These are phyloP conservation scores for Conringia planisiliqua DNA, from an alignment of 345 rosid species.

Conservation along the genomic window DNA sequence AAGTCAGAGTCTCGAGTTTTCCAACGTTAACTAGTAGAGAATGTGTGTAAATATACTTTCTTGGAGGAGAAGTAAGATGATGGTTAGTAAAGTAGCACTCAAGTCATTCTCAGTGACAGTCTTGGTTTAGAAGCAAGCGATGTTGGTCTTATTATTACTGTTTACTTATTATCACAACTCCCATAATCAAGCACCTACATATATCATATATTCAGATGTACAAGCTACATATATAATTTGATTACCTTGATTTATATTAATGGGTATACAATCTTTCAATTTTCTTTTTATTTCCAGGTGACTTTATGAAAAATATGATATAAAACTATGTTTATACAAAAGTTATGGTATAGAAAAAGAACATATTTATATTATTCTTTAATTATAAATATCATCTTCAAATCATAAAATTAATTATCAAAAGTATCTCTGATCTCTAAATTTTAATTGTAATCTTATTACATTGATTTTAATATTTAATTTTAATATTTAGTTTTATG, in stretches of 20 bases:
- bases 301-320: background rate
- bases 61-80: conserved; percentile 29
- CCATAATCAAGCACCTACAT: background rate
- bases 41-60: conserved; percentile 20
- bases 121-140: conserved; percentile 37
- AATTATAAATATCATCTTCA: no score
- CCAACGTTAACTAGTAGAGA: conserved; percentile 21
- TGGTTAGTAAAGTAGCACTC: conserved; percentile 28
- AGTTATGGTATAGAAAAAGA: background rate
- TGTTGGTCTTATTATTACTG: conserved; percentile 33
- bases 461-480: background rate
- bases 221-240: background rate
- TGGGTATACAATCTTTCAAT: background rate
- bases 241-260: conserved; percentile 5
- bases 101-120: conserved; percentile 28
- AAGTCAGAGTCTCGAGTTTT: conserved; percentile 13
- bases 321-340: background rate
- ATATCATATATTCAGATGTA: background rate
- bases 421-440: background rate
- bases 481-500: background rate
- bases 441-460: background rate
- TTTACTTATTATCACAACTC: conserved; percentile 21
- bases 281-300: conserved; percentile 13
- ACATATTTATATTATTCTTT: background rate
- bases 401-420: background rate